Evolutionary conservation across 805 yeast species (phyloP), one percentile per base, ranked within the genome.

Genomic region (Dipodascopsis uninucleata): DNA sequence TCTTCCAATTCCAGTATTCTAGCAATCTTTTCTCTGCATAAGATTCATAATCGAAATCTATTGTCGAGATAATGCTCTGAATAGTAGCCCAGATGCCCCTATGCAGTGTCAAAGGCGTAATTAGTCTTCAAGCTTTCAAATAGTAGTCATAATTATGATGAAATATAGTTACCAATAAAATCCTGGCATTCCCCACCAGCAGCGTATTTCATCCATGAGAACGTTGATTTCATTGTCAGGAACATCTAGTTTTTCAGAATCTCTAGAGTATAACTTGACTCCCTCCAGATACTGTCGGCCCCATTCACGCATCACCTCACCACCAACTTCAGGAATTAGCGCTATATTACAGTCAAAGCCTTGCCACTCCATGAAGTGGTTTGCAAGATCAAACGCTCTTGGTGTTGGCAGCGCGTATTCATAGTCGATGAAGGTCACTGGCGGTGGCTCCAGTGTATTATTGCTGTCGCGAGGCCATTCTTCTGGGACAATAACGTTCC

Each of bases 41-140:
- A 8, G 70, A 67, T 3, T 75, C 71, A 60, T 84, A 83, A 58
- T 81, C 82, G 61, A 83, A 83, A 55, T 84, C 90, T 36, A 83
- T 82, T 23, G 76, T 72, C 1, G 87, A 80, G 18, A 80, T 76
- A 43, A 73, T 73, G 48, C 82, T 71, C 62, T 83, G 93, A 41
- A 84, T 83, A 48, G 79, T 81, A 1, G 88, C 78, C 93, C 93
- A 83, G 7, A 84, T 72, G 1, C 90, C 89, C 93, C 52, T 47
- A 17, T 26, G 14, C 12, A 26, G n/a, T n/a, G n/a, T n/a, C n/a
- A n/a, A n/a, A n/a, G n/a, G n/a, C n/a, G n/a, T n/a, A n/a, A n/a
- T n/a, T n/a, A n/a, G n/a, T n/a, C 12, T 12, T 14, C 29, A 14
- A 26, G 35, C 35, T 23, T 16, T 31, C 17, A 31, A 23, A 10